These are phyloP conservation scores for Cicer judaicum DNA, from an alignment of 306 rosid genomes.

Conservation along the genomic window DNA sequence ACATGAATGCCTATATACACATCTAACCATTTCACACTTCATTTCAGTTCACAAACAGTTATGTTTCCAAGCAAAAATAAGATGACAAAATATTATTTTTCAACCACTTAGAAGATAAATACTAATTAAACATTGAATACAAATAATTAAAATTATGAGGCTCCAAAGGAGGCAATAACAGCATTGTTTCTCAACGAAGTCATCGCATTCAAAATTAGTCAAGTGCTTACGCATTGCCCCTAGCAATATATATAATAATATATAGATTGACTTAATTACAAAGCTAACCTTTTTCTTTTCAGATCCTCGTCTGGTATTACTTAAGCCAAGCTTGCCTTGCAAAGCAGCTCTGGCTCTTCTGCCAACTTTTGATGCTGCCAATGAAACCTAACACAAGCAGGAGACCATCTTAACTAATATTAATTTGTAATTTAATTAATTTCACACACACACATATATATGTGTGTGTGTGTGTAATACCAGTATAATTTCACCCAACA, in stretches of 20 bases:
- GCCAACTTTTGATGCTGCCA: constrained; percentile 65
- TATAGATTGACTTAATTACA: constrained; percentile 2
- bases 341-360: constrained; percentile 69
- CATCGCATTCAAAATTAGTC: constrained; percentile 35
- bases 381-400: constrained; percentile 60
- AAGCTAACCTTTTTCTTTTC: constrained; percentile 82
- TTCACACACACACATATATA: not conserved
- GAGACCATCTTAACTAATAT: constrained; percentile 1
- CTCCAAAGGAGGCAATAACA: constrained; percentile 18
- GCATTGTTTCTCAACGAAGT: constrained; percentile 1
- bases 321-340: constrained; percentile 60
- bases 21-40: not conserved
- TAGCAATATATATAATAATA: constrained; percentile 16
- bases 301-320: constrained; percentile 63
- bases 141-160: constrained; percentile 16
- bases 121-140: constrained; percentile 15
- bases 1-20: not conserved
- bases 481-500: constrained; percentile 23
- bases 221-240: constrained; percentile 7
- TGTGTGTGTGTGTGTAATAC: not conserved
- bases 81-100: constrained; percentile 7
- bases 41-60: constrained; percentile 28
- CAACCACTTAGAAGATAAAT: not conserved
- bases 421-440: constrained; percentile 20
- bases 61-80: constrained; percentile 20